These are phyloP conservation scores for Trichoderma sp. DNA, from an alignment of 2,329 filamentous ascomycete species.

Conservation along the genomic window DNA sequence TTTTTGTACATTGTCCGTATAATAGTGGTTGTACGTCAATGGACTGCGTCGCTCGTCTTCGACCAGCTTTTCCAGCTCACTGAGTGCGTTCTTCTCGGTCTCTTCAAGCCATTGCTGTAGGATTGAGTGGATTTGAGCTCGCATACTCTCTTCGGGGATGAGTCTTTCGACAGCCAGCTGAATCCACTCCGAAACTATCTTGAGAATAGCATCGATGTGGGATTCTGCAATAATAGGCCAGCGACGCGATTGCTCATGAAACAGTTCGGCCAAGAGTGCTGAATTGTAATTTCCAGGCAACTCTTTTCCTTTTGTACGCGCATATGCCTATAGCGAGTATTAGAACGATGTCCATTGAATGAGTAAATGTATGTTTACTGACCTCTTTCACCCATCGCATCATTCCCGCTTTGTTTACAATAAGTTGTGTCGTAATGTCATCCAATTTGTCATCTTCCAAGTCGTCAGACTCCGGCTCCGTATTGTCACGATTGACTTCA, in stretches of 20 bases:
- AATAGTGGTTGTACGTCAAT: neutral
- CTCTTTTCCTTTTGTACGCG: neutral
- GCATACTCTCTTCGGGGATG: neutral
- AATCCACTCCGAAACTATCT: neutral
- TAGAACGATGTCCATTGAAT: neutral
- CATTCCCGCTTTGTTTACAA: neutral
- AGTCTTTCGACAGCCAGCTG: neutral
- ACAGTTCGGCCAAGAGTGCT: neutral
- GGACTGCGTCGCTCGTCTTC: neutral
- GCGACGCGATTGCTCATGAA: neutral
- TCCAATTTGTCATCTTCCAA: neutral
- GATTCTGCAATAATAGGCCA: neutral
- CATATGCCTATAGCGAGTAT: neutral
- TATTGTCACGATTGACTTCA: neutral
- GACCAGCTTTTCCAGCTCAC: neutral
- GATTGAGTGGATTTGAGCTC: neutral
- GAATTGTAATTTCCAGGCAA: neutral
- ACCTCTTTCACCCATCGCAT: neutral
- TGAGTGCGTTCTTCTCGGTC: neutral
- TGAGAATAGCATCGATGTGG: neutral
- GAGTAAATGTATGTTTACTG: neutral
- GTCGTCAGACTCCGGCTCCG: neutral
- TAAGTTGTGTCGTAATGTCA: neutral
- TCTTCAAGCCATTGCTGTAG: neutral
- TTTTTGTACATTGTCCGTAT: slow-evolving; percentile 8